phyloP scores from a whole-genome alignment of 371 early-diverging fungal genomes.

The Mortierella sp. region DNA sequence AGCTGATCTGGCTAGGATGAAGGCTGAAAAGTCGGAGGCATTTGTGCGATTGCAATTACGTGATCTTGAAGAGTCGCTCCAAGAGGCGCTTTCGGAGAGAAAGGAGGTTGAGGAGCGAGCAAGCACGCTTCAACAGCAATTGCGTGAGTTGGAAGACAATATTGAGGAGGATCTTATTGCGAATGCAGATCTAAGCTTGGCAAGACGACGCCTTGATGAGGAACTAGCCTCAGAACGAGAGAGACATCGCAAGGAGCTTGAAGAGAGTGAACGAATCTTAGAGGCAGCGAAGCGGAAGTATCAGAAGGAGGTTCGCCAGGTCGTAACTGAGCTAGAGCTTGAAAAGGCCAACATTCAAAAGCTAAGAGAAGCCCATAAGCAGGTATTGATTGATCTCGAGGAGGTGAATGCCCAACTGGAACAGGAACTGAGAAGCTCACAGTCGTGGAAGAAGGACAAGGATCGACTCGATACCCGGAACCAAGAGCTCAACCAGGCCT shows the following conservation, averaged over 20 bases:
- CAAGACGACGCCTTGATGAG: conserved; percentile 77
- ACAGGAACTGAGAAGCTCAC: conserved; percentile 60
- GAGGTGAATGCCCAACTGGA: conserved; percentile 61
- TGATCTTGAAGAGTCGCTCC: conserved; percentile 72
- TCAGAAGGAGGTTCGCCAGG: conserved; percentile 79
- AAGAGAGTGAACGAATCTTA: conserved; percentile 72
- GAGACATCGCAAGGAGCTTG: conserved; percentile 73
- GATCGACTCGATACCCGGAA: conserved; percentile 68
- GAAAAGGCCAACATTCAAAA: conserved; percentile 70
- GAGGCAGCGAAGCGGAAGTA: conserved; percentile 75
- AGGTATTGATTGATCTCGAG: conserved; percentile 66
- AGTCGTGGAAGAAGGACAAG: conserved; percentile 73
- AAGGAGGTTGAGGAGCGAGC: conserved; percentile 69
- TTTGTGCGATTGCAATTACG: conserved; percentile 59
- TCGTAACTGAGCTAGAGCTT: conserved; percentile 78
- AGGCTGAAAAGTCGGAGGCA: conserved; percentile 72
- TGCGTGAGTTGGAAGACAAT: conserved; percentile 73
- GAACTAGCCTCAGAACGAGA: conserved; percentile 76
- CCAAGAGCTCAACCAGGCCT: conserved; percentile 64
- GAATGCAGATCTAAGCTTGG: conserved; percentile 69
- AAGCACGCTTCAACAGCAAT: conserved; percentile 67
- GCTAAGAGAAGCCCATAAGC: conserved; percentile 71
- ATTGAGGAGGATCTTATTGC: conserved; percentile 73
- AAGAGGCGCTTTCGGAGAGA: conserved; percentile 64
- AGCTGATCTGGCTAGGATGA: conserved; percentile 67